phyloP scores from a whole-genome alignment of 805 yeast genomes.

The Priceomyces melissophilus region DNA sequence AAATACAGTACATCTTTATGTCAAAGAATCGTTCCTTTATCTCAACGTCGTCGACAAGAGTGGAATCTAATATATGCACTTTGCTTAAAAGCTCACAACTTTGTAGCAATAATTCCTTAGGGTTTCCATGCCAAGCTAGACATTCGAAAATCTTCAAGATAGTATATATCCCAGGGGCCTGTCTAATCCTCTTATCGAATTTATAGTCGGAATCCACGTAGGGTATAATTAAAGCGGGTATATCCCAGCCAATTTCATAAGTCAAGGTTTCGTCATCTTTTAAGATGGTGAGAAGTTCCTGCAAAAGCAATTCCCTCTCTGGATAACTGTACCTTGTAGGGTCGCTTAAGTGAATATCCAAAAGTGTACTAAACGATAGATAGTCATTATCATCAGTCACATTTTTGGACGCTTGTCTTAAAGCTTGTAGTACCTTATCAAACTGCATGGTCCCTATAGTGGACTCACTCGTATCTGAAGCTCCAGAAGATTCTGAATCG shows the following conservation, averaged over 20 bases:
- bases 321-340: constrained; percentile 42
- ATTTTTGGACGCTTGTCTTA: constrained; percentile 31
- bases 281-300: constrained; percentile 43
- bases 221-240: constrained; percentile 65
- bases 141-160: constrained; percentile 55
- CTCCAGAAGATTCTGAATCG: constrained; percentile 15
- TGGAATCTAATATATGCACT: constrained; percentile 23
- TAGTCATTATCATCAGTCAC: constrained; percentile 53
- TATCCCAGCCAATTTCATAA: constrained; percentile 83
- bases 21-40: constrained; percentile 36
- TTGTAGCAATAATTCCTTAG: constrained; percentile 74
- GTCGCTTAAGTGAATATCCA: constrained; percentile 57
- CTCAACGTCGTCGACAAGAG: constrained; percentile 8
- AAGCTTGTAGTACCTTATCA: constrained; percentile 23
- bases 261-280: constrained; percentile 45
- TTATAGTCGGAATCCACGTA: constrained; percentile 44
- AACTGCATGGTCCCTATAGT: constrained; percentile 23
- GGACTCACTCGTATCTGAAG: constrained; percentile 13
- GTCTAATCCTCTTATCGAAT: constrained; percentile 25
- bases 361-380: constrained; percentile 66
- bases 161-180: constrained; percentile 35
- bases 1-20: constrained; percentile 59
- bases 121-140: constrained; percentile 68
- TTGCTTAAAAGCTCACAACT: constrained; percentile 59
- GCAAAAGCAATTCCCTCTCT: constrained; percentile 51